Base-by-base conservation (phyloP, 768 basidiomycete species). In the Russula abietina region DNA sequence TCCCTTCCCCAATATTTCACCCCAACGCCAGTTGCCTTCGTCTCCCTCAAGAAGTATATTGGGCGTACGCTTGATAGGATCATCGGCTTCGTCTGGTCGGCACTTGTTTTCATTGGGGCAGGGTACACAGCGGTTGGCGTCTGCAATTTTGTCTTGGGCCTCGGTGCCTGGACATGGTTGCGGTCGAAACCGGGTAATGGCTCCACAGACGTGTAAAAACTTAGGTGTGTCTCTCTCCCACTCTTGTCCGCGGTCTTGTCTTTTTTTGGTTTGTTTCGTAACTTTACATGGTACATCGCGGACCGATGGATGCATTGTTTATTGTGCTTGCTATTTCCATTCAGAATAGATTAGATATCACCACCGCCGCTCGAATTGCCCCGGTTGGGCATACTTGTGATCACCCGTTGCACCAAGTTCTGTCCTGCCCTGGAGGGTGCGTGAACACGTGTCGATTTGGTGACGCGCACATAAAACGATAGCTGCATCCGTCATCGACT, bases 51-150 rank as follows among this genome's bases (percentile, higher is more conserved):
- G 75, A 81, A 82, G 50, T 83, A 83, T 70, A 72, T 74, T 0
- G 94, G 94, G 2, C 82, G 84, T 41, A 67, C 70, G 0, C 73
- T 93, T 48, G 94, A 93, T 71, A 84, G 89, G 61, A 61, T 86
- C 46, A 73, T 96, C 58, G 96, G 96, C 11, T 78, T 85, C 64
- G 73, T 81, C 10, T 98, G 94, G 95, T 90, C 83, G 79, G 46
- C 88, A 11, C 73, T 95, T 65, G 80, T 85, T 24, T 60, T 90
- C 41, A 71, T 93, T 22, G 95, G 95, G 24, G 87, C 87, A 26
- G 93, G 93, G 26, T 87, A 87, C 22, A 77, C 81, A 2, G 69
- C 77, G n/a, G 71, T 91, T 60, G 91, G 91, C 0, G 65, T 89
- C 36, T 83, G 86, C 68, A 92, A 91, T 71, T 83, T 88, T 69